These are phyloP conservation scores for Lathyrus sativus DNA, from an alignment of 306 rosid species.

Conservation along the genomic window DNA sequence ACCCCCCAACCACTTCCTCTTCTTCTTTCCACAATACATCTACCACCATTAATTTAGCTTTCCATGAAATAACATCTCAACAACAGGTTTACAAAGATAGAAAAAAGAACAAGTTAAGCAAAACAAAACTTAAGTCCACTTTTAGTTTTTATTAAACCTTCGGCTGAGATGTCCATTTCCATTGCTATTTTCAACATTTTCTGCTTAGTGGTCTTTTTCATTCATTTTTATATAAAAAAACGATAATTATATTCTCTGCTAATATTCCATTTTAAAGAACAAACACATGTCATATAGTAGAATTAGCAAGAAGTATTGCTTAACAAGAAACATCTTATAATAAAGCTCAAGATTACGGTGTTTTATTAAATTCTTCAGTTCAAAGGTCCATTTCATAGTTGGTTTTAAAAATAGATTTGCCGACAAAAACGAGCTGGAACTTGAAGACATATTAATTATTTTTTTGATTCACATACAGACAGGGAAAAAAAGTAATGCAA, in stretches of 20 bases:
- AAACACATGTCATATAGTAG: neutral
- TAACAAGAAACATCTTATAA: neutral
- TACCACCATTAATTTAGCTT: conserved; percentile 26
- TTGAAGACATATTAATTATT: conserved; percentile 8
- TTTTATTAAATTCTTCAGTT: conserved; percentile 16
- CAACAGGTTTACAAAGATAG: conserved; percentile 22
- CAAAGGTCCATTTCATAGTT: conserved; percentile 22
- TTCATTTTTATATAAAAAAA: neutral
- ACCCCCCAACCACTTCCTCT: conserved; percentile 34
- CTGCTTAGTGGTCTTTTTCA: conserved; percentile 28
- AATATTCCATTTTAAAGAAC: neutral
- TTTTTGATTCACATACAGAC: conserved; percentile 46
- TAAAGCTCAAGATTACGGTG: neutral
- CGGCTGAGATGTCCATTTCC: conserved; percentile 36
- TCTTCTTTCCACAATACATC: neutral
- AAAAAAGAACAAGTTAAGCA: conserved; percentile 23
- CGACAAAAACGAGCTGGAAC: conserved; percentile 15
- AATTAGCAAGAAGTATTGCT: neutral
- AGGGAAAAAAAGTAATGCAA: conserved; percentile 23
- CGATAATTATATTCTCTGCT: neutral
- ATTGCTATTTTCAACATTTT: neutral
- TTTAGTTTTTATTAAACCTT: conserved; percentile 3
- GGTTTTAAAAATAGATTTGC: neutral
- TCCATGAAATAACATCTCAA: conserved; percentile 39
- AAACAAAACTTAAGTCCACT: conserved; percentile 25